Percentiles rank a stretch among this genome's conserved stretches.
Evolutionary conservation across 2,329 filamentous ascomycete genomes (phyloP).

Genomic region (Huntiella moniliformis): DNA sequence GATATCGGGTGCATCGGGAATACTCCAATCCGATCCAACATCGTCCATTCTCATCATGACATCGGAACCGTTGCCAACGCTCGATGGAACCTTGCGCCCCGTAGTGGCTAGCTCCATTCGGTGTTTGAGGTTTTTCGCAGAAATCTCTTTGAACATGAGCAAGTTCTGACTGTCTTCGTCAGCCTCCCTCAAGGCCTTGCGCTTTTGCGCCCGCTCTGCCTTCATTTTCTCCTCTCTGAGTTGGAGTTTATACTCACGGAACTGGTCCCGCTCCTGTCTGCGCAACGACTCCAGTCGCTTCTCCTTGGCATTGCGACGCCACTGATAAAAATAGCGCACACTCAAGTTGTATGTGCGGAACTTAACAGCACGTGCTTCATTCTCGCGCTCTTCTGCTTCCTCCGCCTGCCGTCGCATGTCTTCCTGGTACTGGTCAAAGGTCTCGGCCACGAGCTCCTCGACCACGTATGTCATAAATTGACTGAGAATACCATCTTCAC

Average conservation of each 20-base stretch:
- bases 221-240: conserved; percentile 20
- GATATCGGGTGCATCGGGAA: conserved; percentile 8
- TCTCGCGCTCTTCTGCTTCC: conserved; percentile 29
- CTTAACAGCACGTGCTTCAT: conserved; percentile 27
- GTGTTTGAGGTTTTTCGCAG: conserved; percentile 15
- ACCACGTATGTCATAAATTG: conserved; percentile 29
- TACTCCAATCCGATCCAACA: conserved; percentile 9
- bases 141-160: conserved; percentile 10
- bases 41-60: conserved; percentile 6
- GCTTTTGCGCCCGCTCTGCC: conserved; percentile 13
- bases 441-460: conserved; percentile 24
- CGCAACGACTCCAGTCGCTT: conserved; percentile 31
- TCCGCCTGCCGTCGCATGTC: conserved; percentile 24
- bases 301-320: conserved; percentile 31
- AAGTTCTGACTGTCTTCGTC: conserved; percentile 6
- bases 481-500: conserved; percentile 33
- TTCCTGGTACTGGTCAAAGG: conserved; percentile 23
- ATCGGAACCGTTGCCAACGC: no score
- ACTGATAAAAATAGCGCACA: conserved; percentile 37
- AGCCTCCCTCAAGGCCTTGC: background rate
- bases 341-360: conserved; percentile 31
- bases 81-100: no score
- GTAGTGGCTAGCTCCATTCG: conserved; percentile 21
- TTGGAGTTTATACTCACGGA: conserved; percentile 25
- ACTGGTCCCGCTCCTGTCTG: conserved; percentile 30